Conservation (phyloP, 2,329 filamentous ascomycete species). For the Calonectria henricotiae region DNA sequence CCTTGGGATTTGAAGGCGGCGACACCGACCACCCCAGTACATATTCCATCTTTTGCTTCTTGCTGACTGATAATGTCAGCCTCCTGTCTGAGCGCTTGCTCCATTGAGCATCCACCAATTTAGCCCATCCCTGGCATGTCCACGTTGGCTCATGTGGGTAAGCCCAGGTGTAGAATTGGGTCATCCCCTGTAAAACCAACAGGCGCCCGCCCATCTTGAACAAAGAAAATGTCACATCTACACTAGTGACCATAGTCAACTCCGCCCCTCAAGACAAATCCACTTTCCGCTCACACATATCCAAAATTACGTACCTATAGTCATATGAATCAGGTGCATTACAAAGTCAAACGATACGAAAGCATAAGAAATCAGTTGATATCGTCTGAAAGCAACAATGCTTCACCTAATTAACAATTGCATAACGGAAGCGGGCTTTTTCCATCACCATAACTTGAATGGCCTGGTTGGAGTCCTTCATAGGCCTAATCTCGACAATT, state of each 20-base stretch:
- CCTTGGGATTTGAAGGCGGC: background rate
- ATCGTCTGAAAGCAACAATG: no score
- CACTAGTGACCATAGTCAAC: no score
- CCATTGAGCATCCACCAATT: background rate
- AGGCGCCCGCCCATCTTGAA: no score
- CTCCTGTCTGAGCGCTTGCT: background rate
- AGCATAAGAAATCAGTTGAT: no score
- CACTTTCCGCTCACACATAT: no score
- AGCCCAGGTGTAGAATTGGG: no score
- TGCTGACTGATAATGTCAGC: background rate
- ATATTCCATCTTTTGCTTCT: background rate
- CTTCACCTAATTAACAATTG: background rate
- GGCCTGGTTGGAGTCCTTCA: conserved; percentile 4
- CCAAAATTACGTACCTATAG: no score
- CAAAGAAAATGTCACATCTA: no score
- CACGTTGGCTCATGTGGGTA: background rate
- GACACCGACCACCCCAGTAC: background rate
- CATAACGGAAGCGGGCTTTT: background rate
- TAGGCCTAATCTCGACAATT: background rate
- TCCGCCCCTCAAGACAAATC: no score
- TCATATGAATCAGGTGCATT: no score
- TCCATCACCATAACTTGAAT: background rate
- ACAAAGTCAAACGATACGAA: no score
- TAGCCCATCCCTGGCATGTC: background rate
- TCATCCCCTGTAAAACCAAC: no score